phyloP scores from a whole-genome alignment of 306 rosid species.

The Casuarina cunninghamiana region DNA sequence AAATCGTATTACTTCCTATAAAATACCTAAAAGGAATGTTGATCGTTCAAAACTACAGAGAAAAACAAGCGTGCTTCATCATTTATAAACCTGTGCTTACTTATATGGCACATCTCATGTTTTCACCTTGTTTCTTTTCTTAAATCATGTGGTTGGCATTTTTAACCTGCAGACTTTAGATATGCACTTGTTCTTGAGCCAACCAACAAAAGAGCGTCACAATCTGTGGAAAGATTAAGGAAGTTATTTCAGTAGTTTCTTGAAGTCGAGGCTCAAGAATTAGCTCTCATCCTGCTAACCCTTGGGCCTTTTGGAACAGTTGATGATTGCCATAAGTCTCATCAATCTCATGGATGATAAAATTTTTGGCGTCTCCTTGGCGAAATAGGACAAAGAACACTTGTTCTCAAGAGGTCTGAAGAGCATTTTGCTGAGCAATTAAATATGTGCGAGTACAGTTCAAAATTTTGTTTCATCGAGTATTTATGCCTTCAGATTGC shows the following conservation, averaged over 20 bases:
- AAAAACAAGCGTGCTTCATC: background rate
- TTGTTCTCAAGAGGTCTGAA: conserved; percentile 22
- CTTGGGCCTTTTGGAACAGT: conserved; percentile 1
- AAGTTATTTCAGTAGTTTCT: conserved; percentile 61
- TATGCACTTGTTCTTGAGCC: conserved; percentile 96
- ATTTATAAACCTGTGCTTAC: background rate
- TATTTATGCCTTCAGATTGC: conserved; percentile 36
- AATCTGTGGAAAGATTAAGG: conserved; percentile 74
- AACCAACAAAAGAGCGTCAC: conserved; percentile 89
- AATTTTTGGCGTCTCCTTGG: background rate
- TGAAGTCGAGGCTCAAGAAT: conserved; percentile 11
- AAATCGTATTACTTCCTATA: background rate
- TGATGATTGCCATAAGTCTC: background rate
- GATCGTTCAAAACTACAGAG: background rate
- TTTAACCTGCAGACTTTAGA: conserved; percentile 64
- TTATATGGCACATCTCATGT: background rate
- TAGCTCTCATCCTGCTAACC: conserved; percentile 3
- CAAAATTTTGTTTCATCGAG: conserved; percentile 55
- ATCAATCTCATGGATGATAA: background rate
- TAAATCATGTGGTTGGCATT: conserved; percentile 5
- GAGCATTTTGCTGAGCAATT: conserved; percentile 27
- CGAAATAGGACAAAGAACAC: background rate
- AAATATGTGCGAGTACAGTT: conserved; percentile 22
- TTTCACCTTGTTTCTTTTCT: background rate
- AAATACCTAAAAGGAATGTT: background rate